Evolutionary conservation across 163 green algal genomes (phyloP).

Genomic region (Scenedesmus sp.): DNA sequence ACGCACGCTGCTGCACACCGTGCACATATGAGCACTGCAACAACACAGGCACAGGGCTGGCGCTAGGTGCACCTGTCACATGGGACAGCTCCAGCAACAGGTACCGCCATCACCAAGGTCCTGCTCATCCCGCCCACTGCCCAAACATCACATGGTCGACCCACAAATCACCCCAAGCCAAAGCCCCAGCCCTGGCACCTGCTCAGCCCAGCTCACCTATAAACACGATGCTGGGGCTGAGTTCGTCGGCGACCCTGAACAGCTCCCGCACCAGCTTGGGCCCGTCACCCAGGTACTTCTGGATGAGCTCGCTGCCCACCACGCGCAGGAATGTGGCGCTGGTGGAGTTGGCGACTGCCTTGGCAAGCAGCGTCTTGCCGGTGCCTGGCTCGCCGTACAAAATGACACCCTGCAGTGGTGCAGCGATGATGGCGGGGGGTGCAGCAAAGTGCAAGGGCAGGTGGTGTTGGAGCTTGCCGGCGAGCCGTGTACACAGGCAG

Average conservation of each 20-base stretch:
- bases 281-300: conserved; percentile 98
- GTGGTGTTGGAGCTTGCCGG: neutral
- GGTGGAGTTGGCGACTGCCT: conserved; percentile 97
- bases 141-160: neutral
- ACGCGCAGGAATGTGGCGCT: conserved; percentile 92
- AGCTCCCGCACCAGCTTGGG: conserved; percentile 99
- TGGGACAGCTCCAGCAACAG: conserved; percentile 98
- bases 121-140: conserved; percentile 94
- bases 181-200: conserved; percentile 79
- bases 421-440: neutral
- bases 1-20: too few relatives aligned
- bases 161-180: neutral
- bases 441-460: neutral
- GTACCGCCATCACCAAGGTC: conserved; percentile 98
- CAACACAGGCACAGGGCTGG: conserved; percentile 98
- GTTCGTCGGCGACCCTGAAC: conserved; percentile 97
- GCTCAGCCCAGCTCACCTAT: conserved; percentile 79
- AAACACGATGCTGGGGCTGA: conserved; percentile 98
- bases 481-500: too few relatives aligned
- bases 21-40: conserved; percentile 97
- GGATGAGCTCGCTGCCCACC: conserved; percentile 88
- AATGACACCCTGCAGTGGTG: conserved; percentile 91
- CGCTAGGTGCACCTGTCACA: conserved; percentile 95
- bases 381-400: conserved; percentile 99
- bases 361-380: conserved; percentile 98